A percentile compares a stretch with the other conserved stretches of the same genome.
Conservation (phyloP, 2,329 filamentous ascomycete genomes). For the Penicillium digitatum region DNA sequence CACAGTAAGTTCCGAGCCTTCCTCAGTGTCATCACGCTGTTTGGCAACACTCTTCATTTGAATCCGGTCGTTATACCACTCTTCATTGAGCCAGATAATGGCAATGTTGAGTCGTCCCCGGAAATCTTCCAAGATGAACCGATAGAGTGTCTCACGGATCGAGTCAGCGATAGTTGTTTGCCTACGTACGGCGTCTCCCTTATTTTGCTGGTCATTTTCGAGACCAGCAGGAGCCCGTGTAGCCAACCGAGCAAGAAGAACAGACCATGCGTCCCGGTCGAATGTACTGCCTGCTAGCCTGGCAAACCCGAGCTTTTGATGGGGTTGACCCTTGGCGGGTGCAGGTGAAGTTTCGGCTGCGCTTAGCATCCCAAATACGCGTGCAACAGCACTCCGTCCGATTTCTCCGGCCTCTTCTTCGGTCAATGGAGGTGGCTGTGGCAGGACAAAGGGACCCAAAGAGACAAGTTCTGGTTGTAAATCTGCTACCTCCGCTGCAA, state of each 20-base stretch:
- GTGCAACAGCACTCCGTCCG: constrained; percentile 67
- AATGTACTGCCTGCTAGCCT: constrained; percentile 79
- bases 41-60: constrained; percentile 44
- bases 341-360: constrained; percentile 63
- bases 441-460: constrained; percentile 74
- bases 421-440: constrained; percentile 69
- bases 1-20: constrained; percentile 41
- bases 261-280: constrained; percentile 86
- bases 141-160: constrained; percentile 76
- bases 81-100: constrained; percentile 91
- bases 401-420: constrained; percentile 68
- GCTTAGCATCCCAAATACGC: constrained; percentile 74
- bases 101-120: constrained; percentile 82
- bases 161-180: constrained; percentile 51
- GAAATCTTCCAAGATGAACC: constrained; percentile 89
- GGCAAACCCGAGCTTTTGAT: constrained; percentile 68
- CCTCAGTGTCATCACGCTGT: constrained; percentile 44
- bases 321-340: constrained; percentile 47
- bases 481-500: constrained; percentile 71
- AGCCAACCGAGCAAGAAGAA: constrained; percentile 77
- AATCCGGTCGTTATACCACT: constrained; percentile 90
- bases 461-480: constrained; percentile 57
- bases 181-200: constrained; percentile 25
- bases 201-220: constrained; percentile 44
- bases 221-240: constrained; percentile 72